These are phyloP conservation scores for Alternaria sp. DNA, from an alignment of 2,329 filamentous ascomycete genomes.

Conservation along the genomic window DNA sequence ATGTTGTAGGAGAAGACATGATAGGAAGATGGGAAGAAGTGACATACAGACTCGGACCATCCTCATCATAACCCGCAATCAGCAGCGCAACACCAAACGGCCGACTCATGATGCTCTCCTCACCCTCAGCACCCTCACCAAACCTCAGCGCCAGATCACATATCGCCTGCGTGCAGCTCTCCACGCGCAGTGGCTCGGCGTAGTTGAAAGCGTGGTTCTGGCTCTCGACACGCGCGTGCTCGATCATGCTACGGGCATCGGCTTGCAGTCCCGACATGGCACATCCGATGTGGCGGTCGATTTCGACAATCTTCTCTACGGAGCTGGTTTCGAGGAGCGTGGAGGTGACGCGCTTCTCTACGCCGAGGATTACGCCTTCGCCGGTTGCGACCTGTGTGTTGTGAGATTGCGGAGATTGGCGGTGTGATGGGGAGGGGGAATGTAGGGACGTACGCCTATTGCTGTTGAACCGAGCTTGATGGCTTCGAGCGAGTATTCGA, in stretches of 20 bases:
- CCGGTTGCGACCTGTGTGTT: conserved; percentile 76
- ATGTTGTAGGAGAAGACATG: too few relatives aligned
- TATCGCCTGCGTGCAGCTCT: conserved; percentile 98
- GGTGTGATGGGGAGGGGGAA: too few relatives aligned
- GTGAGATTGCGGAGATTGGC: conserved; percentile 15
- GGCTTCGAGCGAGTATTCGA: conserved; percentile 99
- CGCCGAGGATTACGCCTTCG: conserved; percentile 92
- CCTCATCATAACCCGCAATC: conserved; percentile 96
- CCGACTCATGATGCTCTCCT: conserved; percentile 98
- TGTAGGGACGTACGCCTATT: conserved; percentile 81
- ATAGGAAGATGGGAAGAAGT: too few relatives aligned
- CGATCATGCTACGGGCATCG: conserved; percentile 95
- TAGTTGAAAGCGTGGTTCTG: conserved; percentile 99
- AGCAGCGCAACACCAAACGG: conserved; percentile 96
- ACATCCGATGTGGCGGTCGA: conserved; percentile 97
- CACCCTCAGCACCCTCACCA: conserved; percentile 94
- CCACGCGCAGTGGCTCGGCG: conserved; percentile 90
- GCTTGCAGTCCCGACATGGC: conserved; percentile 98
- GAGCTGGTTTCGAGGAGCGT: conserved; percentile 96
- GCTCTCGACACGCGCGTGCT: conserved; percentile 96
- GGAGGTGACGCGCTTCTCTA: conserved; percentile 98
- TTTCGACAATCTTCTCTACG: conserved; percentile 99
- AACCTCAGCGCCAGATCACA: conserved; percentile 96
- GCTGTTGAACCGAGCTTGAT: conserved; percentile 99
- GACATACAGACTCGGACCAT: conserved; percentile 83